Evolutionary conservation across 2,329 filamentous ascomycete species (phyloP), one percentile per base, ranked within the genome.

Genomic region (Trichoderma sp.): DNA sequence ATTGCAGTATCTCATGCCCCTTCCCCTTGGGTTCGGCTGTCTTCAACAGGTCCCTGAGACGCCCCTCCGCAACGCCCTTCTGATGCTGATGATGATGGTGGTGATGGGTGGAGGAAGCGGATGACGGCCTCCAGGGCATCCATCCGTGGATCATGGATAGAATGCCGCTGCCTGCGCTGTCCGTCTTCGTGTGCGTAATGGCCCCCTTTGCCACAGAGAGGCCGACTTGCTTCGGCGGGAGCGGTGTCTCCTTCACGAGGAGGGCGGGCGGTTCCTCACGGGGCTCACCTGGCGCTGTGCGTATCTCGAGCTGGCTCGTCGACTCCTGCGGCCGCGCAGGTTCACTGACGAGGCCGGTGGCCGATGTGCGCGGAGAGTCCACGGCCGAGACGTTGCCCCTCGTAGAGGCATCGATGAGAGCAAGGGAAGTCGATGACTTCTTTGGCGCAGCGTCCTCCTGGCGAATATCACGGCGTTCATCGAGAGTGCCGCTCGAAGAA

Each of bases 271-370:
- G 72, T 30, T 70, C 73, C 66, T 70, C 72, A 12, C 59, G 67
- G 2, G 67, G 67, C 7, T 72, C 71, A 34, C 74, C 73, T 7
- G 74, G 70, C 7, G 74, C 71, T 9, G 78, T 75, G 66, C 80
- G 78, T 17, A 82, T 81, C 64, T 83, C 78, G 1, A 85, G 74
- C 60, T 83, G 79, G 62, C 77, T 83, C 30, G 75, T 81, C 0
- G 84, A 87, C 1, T 83, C 86, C 68, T 85, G 82, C 1, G 86
- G 85, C 19, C 80, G 72, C n/a, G 85, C 84, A 4, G 82, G 85
- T 60, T 84, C 80, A 69, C 86, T 81, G 7, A 86, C 74, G 12
- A 88, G 76, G 19, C 78, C 78, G 1, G 76, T 75, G 6, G 78
- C 74, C 1, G 79, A 77, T 3, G 69, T 70, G 17, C 76, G 73